Base-by-base conservation (phyloP, 2,329 filamentous ascomycete species). In the Paraconiothyrium brasiliense region DNA sequence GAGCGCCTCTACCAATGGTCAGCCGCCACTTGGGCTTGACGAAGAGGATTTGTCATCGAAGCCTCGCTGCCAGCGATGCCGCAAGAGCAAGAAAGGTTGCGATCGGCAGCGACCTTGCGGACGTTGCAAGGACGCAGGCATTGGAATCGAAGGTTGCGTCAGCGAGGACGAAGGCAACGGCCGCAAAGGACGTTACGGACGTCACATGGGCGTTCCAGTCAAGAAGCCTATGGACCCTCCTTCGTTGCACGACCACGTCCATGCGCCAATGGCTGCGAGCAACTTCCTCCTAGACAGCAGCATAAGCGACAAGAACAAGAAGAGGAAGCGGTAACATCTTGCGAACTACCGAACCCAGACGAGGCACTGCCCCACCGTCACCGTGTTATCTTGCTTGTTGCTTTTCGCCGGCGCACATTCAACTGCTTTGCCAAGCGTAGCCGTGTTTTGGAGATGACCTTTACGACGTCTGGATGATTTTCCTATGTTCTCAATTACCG, bases 71-170 rank as follows among this genome's bases (percentile, higher is more conserved):
- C 95, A 99, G 79, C 91, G 95, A 61, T 99, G 95, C 85, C 91
- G 95, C 73, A 99, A 99, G 87, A 98, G 94, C 83, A 99, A 99
- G 86, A 99, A 99, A 82, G 95, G 95, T 13, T 99, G 95, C 77
- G 95, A 99, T 82, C 90, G 95, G 61, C 95, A 98, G 81, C 90
- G 95, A 43, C 95, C 95, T 32, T 99, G 95, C 75, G 92, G 93
- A 59, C 89, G 95, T 66, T 99, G 95, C 87, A 93, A 93, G 78
- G 95, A 99, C 81, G 95, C 95, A 47, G 95, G 95, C 22, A 92
- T 99, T 71, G 91, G 92, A 60, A 89, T 93, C 62, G 95, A 98
- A 69, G 92, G 94, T 67, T 99, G 95, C 79, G 89, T 99, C 79
- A 97, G 94, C 79, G 95, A 99, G 80, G 95, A 99, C 72, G 95